phyloP scores from a whole-genome alignment of 495 filamentous ascomycete species.

The Xylaria longipes region DNA sequence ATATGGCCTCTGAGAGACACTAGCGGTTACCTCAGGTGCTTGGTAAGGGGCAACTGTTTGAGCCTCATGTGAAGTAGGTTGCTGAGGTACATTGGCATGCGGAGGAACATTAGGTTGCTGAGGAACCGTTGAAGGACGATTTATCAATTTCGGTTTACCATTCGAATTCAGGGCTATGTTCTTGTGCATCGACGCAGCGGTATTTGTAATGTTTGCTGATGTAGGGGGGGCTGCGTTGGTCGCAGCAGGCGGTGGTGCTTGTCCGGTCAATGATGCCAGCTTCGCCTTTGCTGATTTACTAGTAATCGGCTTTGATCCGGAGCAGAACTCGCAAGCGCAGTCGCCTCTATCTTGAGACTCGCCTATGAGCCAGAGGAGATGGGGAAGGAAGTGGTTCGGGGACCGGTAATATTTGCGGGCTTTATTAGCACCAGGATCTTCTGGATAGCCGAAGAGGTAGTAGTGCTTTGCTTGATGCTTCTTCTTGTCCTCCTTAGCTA shows the following conservation, averaged over 20 bases:
- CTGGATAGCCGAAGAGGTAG: slow-evolving; percentile 52
- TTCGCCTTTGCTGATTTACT: slow-evolving; percentile 21
- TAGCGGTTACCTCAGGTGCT: slow-evolving; percentile 15
- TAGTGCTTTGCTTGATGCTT: slow-evolving; percentile 40
- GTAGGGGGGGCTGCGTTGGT: background rate
- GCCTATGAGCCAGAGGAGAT: slow-evolving; percentile 48
- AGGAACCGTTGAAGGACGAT: background rate
- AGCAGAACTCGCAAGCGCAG: slow-evolving; percentile 38
- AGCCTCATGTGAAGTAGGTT: background rate
- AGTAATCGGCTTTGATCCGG: slow-evolving; percentile 24
- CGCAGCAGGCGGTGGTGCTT: background rate
- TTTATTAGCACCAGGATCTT: slow-evolving; percentile 25
- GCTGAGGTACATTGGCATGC: background rate
- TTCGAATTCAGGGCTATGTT: background rate
- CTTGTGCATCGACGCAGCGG: background rate
- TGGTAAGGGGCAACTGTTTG: slow-evolving; percentile 11
- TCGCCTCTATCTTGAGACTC: slow-evolving; percentile 38
- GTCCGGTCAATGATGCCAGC: background rate
- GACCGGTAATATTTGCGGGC: slow-evolving; percentile 43
- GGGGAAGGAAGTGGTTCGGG: slow-evolving; percentile 49
- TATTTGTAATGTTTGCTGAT: background rate
- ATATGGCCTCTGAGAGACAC: slow-evolving; percentile 20
- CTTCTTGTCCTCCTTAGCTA: slow-evolving; percentile 25
- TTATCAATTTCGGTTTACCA: background rate
- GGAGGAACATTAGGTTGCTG: background rate